Base-by-base conservation (phyloP, 441 rosid genomes). In the Erysimum pusillum region DNA sequence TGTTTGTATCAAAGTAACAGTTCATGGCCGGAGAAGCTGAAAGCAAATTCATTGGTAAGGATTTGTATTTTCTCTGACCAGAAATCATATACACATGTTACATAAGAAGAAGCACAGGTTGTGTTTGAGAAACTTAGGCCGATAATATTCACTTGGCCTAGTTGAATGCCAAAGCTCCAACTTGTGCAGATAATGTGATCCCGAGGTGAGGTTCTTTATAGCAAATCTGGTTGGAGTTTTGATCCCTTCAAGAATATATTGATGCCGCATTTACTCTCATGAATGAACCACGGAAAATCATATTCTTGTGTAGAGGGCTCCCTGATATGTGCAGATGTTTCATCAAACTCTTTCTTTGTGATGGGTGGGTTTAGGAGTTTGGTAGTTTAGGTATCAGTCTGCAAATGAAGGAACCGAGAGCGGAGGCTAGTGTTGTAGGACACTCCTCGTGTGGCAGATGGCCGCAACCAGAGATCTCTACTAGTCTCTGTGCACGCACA, bases 361-460 rank as follows among this genome's bases (percentile, higher is more conserved):
- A 41, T 62, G 46, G 28, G 48, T 59, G 18, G 60, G 42, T 38
- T 71, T 58, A 71, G 20, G 77, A 49, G 69, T 73, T 62, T 61
- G 38, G 44, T 73, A 54, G 71, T 28, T 73, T 77, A 56, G 69
- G 77, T 42, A 85, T 83, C 68, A 94, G 83, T 78, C 90, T 84
- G 85, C 83, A 83, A 67, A 94, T 82, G 82, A 94, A 94, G 35
- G 97, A 94, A 53, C 86, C 67, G 41, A 92, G 81, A 0, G 96
- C 93, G 13, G 96, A 91, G 65, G 89, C 87, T 67, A 94, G 83
- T 71, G 89, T 89, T 81, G 86, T 81, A 31, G 98, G 96, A 85
- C 97, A 86, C 84, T 94, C 98, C 80, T 92, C 98, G 0, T 94
- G 98, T 14, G 97, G 98, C 58, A 94, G 88, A 81, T 94, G 97